Evolutionary conservation across 2,329 filamentous ascomycete species (phyloP).

Genomic region (Pseudogymnoascus sp.): DNA sequence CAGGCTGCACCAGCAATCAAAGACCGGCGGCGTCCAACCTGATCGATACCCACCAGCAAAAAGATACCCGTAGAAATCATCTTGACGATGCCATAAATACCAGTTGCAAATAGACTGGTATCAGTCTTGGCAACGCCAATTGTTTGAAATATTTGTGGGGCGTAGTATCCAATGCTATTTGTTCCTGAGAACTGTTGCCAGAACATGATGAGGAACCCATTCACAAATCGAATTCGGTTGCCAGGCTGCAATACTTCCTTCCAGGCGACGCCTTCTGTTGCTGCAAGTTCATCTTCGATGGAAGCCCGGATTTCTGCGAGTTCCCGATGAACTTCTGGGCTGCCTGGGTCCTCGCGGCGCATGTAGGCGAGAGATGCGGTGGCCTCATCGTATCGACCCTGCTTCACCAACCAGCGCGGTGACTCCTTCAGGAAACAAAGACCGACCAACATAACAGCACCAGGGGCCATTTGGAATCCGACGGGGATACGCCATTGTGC

Average conservation of each 20-base stretch:
- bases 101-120: slow-evolving; percentile 59
- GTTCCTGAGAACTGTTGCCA: slow-evolving; percentile 32
- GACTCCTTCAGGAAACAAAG: slow-evolving; percentile 62
- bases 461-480: slow-evolving; percentile 35
- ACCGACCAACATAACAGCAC: slow-evolving; percentile 57
- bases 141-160: slow-evolving; percentile 52
- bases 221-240: slow-evolving; percentile 38
- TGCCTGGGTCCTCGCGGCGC: slow-evolving; percentile 53
- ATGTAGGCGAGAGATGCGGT: slow-evolving; percentile 46
- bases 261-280: slow-evolving; percentile 46
- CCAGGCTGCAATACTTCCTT: slow-evolving; percentile 39
- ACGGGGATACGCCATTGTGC: slow-evolving; percentile 44
- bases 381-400: slow-evolving; percentile 52
- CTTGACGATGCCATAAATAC: slow-evolving; percentile 65
- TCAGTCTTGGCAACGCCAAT: slow-evolving; percentile 51
- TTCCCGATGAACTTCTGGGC: slow-evolving; percentile 49
- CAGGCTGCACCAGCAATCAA: slow-evolving; percentile 41
- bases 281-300: slow-evolving; percentile 64
- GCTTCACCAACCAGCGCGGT: slow-evolving; percentile 62
- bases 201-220: slow-evolving; percentile 37
- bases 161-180: slow-evolving; percentile 22
- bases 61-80: slow-evolving; percentile 54
- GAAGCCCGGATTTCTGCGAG: slow-evolving; percentile 56
- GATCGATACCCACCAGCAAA: slow-evolving; percentile 36
- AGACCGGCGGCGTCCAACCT: slow-evolving; percentile 39